Evolutionary conservation across 1,139 yeast species (phyloP).

Genomic region (Candida tetrigidarum): DNA sequence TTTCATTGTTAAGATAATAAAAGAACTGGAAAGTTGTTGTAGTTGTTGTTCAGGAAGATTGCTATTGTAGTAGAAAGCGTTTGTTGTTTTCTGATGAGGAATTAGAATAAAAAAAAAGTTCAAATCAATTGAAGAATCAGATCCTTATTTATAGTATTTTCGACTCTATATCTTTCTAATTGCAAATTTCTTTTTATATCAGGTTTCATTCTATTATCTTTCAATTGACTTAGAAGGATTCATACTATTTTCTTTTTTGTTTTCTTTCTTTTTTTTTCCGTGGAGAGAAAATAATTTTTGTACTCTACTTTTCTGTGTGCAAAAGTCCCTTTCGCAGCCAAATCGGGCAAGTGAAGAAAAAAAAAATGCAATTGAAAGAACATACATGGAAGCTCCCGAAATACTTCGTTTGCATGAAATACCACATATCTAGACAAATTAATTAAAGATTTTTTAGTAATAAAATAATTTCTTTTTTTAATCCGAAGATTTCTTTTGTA

Average conservation of each 20-base stretch:
- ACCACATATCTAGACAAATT: neutral
- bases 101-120: constrained; percentile 1
- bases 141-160: constrained; percentile 3
- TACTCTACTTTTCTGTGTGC: neutral
- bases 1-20: constrained; percentile 11
- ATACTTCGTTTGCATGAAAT: neutral
- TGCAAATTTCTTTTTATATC: neutral
- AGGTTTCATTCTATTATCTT: neutral
- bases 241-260: neutral
- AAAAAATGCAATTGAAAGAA: neutral
- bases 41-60: neutral
- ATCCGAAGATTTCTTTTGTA: neutral
- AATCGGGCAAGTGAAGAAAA: constrained; percentile 12
- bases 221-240: neutral
- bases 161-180: neutral
- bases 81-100: constrained; percentile 2
- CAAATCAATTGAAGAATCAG: neutral
- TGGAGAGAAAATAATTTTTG: neutral
- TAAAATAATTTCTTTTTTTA: neutral
- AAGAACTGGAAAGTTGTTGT: neutral
- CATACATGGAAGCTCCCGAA: neutral
- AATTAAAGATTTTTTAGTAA: no score
- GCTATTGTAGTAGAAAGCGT: neutral
- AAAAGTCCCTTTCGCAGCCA: constrained; percentile 17
- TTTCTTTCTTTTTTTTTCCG: no score